These are phyloP conservation scores for Kurtzmaniella quercitrusa DNA, from an alignment of 1,139 yeast genomes.

Conservation along the genomic window DNA sequence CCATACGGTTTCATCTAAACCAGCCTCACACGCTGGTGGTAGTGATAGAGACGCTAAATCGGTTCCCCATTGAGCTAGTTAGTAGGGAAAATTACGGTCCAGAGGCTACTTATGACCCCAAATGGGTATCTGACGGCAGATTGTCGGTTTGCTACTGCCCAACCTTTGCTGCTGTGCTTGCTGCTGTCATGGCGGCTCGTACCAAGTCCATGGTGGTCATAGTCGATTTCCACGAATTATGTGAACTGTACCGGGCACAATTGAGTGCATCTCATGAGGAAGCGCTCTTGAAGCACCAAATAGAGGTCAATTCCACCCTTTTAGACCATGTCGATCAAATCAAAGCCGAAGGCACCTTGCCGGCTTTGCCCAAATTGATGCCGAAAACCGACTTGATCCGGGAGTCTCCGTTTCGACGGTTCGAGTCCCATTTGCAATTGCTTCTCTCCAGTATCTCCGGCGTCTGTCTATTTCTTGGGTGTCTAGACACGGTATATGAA, in stretches of 20 bases:
- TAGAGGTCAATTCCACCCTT: conserved; percentile 21
- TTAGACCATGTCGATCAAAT: conserved; percentile 17
- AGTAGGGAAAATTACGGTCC: background rate
- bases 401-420: conserved; percentile 30
- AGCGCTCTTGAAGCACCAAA: conserved; percentile 28
- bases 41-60: conserved; percentile 26
- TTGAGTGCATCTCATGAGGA: conserved; percentile 33
- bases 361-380: conserved; percentile 29
- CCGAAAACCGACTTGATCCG: conserved; percentile 24
- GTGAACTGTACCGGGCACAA: conserved; percentile 34
- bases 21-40: conserved; percentile 15
- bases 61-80: conserved; percentile 26
- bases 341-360: conserved; percentile 20
- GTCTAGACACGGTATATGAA: conserved; percentile 25
- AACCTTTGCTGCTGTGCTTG: conserved; percentile 10
- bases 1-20: conserved; percentile 18
- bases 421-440: conserved; percentile 25
- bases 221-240: conserved; percentile 31
- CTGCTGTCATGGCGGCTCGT: background rate
- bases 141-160: conserved; percentile 11
- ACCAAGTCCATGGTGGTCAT: conserved; percentile 19
- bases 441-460: conserved; percentile 15
- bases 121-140: background rate
- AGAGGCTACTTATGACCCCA: background rate
- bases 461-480: conserved; percentile 29